Evolutionary conservation across 2,329 filamentous ascomycete genomes (phyloP).

Genomic region (Trichoderma pleuroti): DNA sequence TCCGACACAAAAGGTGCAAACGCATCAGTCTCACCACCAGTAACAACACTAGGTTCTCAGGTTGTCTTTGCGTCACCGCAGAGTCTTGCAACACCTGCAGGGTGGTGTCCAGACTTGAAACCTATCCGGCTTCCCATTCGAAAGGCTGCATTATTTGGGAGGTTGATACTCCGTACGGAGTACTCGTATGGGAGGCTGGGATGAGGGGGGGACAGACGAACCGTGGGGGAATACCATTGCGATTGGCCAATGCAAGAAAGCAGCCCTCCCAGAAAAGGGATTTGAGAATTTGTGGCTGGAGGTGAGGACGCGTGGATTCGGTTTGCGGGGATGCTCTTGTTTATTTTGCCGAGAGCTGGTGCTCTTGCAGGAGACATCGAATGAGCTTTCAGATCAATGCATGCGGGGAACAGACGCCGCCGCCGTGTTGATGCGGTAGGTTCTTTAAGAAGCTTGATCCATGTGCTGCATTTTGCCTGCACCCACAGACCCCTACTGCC

Average conservation of each 20-base stretch:
- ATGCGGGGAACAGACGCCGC: not conserved
- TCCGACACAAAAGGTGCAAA: not conserved
- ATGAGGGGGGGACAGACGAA: slow-evolving; percentile 6
- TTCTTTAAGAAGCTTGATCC: not conserved
- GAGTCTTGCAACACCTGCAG: slow-evolving; percentile 1
- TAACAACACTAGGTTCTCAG: not conserved
- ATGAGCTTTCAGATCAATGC: not conserved
- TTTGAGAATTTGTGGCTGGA: not conserved
- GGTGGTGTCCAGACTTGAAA: not conserved
- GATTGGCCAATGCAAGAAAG: slow-evolving; percentile 18
- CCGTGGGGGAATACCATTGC: not conserved
- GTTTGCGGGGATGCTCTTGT: not conserved
- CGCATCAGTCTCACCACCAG: not conserved
- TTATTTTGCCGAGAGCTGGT: not conserved
- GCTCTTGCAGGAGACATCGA: not conserved
- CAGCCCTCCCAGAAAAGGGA: not conserved
- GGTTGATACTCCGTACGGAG: no score
- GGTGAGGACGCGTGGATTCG: slow-evolving; percentile 11
- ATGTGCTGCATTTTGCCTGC: not conserved
- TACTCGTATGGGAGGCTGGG: slow-evolving; percentile 1
- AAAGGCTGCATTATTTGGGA: slow-evolving; percentile 16
- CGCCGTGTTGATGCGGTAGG: not conserved
- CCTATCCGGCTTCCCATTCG: not conserved
- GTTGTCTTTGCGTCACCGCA: not conserved
- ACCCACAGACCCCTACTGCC: not conserved